These are phyloP conservation scores for Penicillium sumatraense DNA, from an alignment of 2,329 filamentous ascomycete species.

Conservation along the genomic window DNA sequence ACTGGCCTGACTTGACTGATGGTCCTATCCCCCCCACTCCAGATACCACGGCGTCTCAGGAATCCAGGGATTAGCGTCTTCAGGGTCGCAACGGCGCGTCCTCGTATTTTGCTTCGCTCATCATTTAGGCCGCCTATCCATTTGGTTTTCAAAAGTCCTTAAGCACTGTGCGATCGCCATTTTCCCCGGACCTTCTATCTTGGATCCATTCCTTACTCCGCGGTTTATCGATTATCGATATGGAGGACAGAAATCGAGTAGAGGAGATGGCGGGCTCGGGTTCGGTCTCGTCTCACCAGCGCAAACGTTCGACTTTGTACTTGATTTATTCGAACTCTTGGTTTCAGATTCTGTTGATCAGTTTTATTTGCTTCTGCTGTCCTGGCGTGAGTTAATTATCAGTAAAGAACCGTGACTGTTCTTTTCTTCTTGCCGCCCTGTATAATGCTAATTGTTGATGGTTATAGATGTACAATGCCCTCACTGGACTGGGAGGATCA, in stretches of 20 bases:
- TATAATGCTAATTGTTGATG: background rate
- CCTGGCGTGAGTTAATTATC: conserved; percentile 36
- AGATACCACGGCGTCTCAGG: conserved; percentile 10
- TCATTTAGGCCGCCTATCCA: background rate
- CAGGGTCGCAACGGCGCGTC: conserved; percentile 8
- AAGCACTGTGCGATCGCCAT: background rate
- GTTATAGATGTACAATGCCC: conserved; percentile 56
- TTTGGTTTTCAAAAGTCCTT: background rate
- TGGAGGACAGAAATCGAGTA: conserved; percentile 10
- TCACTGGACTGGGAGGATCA: conserved; percentile 51
- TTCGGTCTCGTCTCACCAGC: background rate
- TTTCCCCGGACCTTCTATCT: background rate
- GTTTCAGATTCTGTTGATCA: conserved; percentile 55
- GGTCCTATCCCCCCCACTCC: conserved; percentile 3
- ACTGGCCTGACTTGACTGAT: conserved; percentile 4
- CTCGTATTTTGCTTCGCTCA: conserved; percentile 1
- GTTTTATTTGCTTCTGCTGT: conserved; percentile 56
- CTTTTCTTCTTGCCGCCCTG: background rate
- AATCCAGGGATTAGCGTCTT: conserved; percentile 14
- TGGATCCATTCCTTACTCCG: background rate
- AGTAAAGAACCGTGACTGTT: background rate
- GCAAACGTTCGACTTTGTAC: conserved; percentile 18
- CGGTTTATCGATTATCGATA: background rate
- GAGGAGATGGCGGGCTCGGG: conserved; percentile 22
- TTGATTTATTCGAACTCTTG: conserved; percentile 50